These are phyloP conservation scores for Fremontodendron californicum DNA, from an alignment of 345 rosid genomes.

Conservation along the genomic window DNA sequence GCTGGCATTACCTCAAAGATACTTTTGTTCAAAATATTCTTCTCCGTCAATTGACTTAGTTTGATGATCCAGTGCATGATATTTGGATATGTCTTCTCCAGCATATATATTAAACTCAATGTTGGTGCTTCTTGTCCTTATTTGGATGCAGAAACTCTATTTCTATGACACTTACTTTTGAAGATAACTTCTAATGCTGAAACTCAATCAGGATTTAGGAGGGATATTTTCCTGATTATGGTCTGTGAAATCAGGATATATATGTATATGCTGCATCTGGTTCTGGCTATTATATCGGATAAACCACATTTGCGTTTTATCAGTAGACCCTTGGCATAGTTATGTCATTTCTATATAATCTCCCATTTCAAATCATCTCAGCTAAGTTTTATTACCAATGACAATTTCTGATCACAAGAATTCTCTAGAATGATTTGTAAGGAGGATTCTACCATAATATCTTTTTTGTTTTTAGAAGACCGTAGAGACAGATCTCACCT, in stretches of 20 bases:
- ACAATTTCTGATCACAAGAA: background rate
- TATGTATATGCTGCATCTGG: background rate
- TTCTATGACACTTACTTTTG: background rate
- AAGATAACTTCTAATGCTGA: background rate
- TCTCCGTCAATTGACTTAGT: background rate
- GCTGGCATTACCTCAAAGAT: background rate
- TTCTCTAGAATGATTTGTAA: background rate
- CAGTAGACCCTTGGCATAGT: background rate
- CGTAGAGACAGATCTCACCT: background rate
- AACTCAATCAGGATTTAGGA: background rate
- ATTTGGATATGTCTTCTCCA: background rate
- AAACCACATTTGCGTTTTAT: background rate
- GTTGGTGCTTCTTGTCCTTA: background rate
- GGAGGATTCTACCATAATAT: background rate
- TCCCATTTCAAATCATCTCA: background rate
- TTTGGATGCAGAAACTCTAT: background rate
- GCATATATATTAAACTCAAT: background rate
- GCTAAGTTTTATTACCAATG: background rate
- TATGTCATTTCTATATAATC: background rate
- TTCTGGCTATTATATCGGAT: background rate
- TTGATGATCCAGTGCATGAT: background rate
- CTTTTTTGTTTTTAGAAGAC: too few relatives aligned
- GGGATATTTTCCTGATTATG: background rate
- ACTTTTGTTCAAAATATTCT: background rate
- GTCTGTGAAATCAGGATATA: background rate